phyloP scores from a whole-genome alignment of 768 basidiomycete genomes.

The Clitopilus hobsonii region DNA sequence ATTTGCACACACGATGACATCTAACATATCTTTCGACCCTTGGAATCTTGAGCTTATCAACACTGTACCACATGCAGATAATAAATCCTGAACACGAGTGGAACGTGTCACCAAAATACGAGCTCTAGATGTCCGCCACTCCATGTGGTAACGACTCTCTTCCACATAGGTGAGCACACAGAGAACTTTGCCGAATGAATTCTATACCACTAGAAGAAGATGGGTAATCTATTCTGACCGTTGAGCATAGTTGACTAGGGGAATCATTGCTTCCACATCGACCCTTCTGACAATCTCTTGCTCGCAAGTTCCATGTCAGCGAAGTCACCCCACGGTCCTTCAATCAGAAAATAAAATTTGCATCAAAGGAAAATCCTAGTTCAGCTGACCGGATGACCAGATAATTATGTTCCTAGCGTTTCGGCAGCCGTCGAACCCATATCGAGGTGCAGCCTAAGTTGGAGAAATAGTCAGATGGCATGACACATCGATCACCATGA shows the following conservation, averaged over 20 bases:
- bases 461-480: background rate
- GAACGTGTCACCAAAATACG: background rate
- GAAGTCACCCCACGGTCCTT: background rate
- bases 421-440: background rate
- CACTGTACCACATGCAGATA: background rate
- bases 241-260: too few relatives aligned
- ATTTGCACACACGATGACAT: background rate
- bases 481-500: background rate
- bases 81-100: background rate
- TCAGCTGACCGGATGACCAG: background rate
- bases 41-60: too few relatives aligned
- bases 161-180: background rate
- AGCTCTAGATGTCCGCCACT: background rate
- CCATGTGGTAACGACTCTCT: background rate
- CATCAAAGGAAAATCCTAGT: background rate
- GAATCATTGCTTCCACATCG: background rate
- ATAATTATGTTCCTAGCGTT: background rate
- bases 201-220: background rate
- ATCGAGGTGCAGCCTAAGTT: background rate
- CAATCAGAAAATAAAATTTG: background rate
- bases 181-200: background rate
- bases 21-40: too few relatives aligned
- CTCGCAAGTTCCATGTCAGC: background rate
- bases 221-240: background rate
- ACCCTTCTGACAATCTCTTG: too few relatives aligned